phyloP scores from a whole-genome alignment of 2,329 filamentous ascomycete genomes.

The Exophiala oligosperma region DNA sequence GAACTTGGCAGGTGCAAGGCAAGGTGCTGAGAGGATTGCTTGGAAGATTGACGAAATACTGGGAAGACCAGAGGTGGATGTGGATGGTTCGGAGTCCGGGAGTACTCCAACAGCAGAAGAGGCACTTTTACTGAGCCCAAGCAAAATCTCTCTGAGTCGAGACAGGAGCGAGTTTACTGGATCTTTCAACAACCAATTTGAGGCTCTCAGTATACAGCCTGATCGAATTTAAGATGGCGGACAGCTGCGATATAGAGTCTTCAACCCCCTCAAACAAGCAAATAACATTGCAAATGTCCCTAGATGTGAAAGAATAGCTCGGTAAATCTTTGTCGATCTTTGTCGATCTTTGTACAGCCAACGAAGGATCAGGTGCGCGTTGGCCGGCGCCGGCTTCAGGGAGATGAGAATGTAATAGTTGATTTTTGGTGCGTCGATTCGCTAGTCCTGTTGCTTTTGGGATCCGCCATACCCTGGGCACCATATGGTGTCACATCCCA shows the following conservation, averaged over 20 bases:
- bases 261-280: too few relatives aligned
- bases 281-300: background rate
- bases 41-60: constrained; percentile 67
- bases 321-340: too few relatives aligned
- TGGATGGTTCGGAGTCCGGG: background rate
- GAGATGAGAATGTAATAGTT: too few relatives aligned
- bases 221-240: background rate
- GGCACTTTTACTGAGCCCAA: background rate
- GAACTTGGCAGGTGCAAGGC: constrained; percentile 71
- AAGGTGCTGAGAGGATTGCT: constrained; percentile 71
- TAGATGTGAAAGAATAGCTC: too few relatives aligned
- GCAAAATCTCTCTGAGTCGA: background rate
- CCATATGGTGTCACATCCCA: too few relatives aligned
- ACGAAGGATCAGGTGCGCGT: too few relatives aligned
- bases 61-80: constrained; percentile 24
- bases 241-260: too few relatives aligned
- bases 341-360: too few relatives aligned
- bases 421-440: too few relatives aligned
- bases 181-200: constrained; percentile 24
- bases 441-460: too few relatives aligned
- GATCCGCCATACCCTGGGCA: too few relatives aligned
- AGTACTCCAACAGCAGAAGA: background rate
- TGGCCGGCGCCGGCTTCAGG: too few relatives aligned
- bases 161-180: constrained; percentile 22
- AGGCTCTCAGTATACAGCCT: constrained; percentile 7